A percentile compares a stretch with the other conserved stretches of the same genome.
Evolutionary conservation across 495 filamentous ascomycete genomes (phyloP).

Genomic region (Penicillium malachiteum): DNA sequence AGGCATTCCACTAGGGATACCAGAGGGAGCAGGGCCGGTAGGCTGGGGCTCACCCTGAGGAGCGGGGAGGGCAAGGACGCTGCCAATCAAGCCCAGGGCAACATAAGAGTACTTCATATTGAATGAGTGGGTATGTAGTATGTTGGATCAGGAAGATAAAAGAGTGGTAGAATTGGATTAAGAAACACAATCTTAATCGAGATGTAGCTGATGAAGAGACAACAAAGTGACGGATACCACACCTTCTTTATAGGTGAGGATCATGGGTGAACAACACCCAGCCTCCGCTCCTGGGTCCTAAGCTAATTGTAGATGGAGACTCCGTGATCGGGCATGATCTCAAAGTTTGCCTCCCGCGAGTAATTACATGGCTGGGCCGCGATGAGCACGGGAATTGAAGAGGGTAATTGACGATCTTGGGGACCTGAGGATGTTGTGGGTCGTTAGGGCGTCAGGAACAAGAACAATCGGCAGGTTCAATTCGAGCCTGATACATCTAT

Average conservation of each 20-base stretch:
- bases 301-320: conserved; percentile 5
- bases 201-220: conserved; percentile 1
- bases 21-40: not conserved
- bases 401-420: conserved; percentile 18
- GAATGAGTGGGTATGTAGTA: conserved; percentile 1
- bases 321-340: conserved; percentile 21
- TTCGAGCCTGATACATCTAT: conserved; percentile 10
- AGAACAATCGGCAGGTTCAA: conserved; percentile 4
- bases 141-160: not conserved
- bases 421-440: conserved; percentile 1
- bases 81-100: conserved; percentile 27
- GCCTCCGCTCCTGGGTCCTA: not conserved
- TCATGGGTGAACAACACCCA: not conserved
- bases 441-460: conserved; percentile 3
- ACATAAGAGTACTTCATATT: conserved; percentile 26
- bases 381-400: not conserved
- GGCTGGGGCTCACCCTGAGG: not conserved
- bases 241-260: not conserved
- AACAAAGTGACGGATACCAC: not conserved
- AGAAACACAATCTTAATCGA: not conserved
- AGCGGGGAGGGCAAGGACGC: conserved; percentile 24
- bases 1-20: too few species aligned
- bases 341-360: conserved; percentile 4
- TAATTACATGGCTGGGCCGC: conserved; percentile 6
- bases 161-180: conserved; percentile 1